Base-by-base conservation (phyloP, 148 eudicot genomes). In the Amaranthus palmeri region DNA sequence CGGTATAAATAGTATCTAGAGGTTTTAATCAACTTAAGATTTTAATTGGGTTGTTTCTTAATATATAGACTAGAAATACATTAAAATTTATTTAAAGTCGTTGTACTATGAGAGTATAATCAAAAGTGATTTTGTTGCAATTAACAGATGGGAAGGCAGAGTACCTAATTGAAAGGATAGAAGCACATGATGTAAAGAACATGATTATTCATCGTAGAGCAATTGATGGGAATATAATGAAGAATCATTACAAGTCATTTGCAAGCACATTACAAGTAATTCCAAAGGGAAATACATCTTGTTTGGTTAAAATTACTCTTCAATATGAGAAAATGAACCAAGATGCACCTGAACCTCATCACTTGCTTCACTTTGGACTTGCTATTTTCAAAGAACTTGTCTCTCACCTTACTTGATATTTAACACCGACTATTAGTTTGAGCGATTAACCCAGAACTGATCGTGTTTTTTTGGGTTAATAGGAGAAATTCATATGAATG, bases 301-400 rank as follows among this genome's bases (percentile, higher is more conserved):
- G 77, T 3, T 3, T 41, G 18, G 63, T 66, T n/a, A 58, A 66
- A 25, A 56, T 9, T 10, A 74, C 46, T 67, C 14, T 74, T 15
- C 57, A 66, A 10, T 74, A 74, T 74, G 65, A 67, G 42, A 74
- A 67, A 58, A 54, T 74, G 57, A 17, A 48, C 57, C 65, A 67
- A 57, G 49, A 47, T 67, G 57, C 71, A 17, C 71, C 71, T 8
- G 71, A 67, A 8, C 71, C 77, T n/a, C 14, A 36, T 46, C 46
- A 49, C 11, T 14, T 45, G 15, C 25, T 74, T 7, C 12, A 67
- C 15, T 67, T 74, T 50, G 14, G 36, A 9, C 65, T 62, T n/a
- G 49, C 3, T 67, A 17, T 66, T 5, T 13, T 42, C 69, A 56
- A 66, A 4, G 48, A 72, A 8, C 18, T 72, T 6, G 74, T 48